Percentiles rank a stretch among this genome's conserved stretches.
Conservation (phyloP, 1,284 basidiomycete genomes). For the Cystobasidium sp. region DNA sequence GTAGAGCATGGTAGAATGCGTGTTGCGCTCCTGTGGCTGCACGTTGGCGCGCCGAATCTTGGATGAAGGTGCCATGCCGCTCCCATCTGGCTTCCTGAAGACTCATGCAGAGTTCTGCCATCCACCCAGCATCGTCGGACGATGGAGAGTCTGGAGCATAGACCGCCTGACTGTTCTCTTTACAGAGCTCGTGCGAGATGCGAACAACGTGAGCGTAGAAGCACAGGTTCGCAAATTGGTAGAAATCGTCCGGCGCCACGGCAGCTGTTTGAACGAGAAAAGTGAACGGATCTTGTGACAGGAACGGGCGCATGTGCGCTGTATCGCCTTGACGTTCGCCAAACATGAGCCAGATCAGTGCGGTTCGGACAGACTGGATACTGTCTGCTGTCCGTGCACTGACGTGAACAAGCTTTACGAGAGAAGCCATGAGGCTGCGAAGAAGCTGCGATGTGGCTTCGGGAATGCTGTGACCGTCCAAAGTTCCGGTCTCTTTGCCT, state of each 20-base stretch:
- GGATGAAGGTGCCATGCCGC: conserved; percentile 27
- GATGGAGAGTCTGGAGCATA: background rate
- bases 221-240: conserved; percentile 78
- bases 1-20: conserved; percentile 60
- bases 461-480: conserved; percentile 73
- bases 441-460: conserved; percentile 78
- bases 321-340: conserved; percentile 59
- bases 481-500: conserved; percentile 64
- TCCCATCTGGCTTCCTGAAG: conserved; percentile 32
- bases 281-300: conserved; percentile 83
- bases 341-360: conserved; percentile 71
- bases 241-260: conserved; percentile 82
- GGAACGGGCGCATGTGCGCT: conserved; percentile 70
- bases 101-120: conserved; percentile 33
- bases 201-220: conserved; percentile 88
- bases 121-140: conserved; percentile 61
- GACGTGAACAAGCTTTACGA: conserved; percentile 65
- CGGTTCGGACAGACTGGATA: conserved; percentile 60
- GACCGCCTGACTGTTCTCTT: background rate
- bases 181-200: conserved; percentile 71
- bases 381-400: conserved; percentile 38
- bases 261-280: conserved; percentile 85
- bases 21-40: background rate
- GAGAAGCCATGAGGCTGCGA: conserved; percentile 70
- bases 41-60: conserved; percentile 1